Evolutionary conservation across 495 filamentous ascomycete genomes (phyloP).

Genomic region (Xylaria sp.): DNA sequence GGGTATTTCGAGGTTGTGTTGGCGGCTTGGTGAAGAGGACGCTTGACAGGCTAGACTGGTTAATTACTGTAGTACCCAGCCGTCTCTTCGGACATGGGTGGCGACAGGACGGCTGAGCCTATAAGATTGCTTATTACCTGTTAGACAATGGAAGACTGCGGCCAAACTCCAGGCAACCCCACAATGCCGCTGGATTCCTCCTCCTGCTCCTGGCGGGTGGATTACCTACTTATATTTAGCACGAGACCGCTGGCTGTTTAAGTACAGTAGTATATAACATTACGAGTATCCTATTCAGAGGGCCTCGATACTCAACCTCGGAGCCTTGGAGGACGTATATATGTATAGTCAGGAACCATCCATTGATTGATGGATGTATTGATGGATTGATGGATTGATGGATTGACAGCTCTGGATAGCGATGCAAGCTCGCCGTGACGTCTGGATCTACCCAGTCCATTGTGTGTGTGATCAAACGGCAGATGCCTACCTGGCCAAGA

Average conservation of each 20-base stretch:
- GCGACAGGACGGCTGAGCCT: conserved; percentile 39
- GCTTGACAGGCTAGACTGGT: conserved; percentile 37
- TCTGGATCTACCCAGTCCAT: not conserved
- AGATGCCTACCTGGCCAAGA: conserved; percentile 15
- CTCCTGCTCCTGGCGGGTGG: conserved; percentile 14
- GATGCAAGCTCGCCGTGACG: not conserved
- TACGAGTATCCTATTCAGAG: not conserved
- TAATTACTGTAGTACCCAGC: conserved; percentile 26
- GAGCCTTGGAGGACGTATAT: not conserved
- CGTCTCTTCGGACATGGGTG: conserved; percentile 18
- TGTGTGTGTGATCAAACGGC: conserved; percentile 16
- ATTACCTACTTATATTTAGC: not conserved
- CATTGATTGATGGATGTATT: too few species aligned
- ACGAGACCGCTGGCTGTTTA: too few species aligned
- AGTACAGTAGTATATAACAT: too few species aligned
- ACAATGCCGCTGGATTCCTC: conserved; percentile 31
- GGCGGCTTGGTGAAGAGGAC: conserved; percentile 16
- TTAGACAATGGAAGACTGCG: conserved; percentile 42
- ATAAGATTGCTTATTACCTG: conserved; percentile 35
- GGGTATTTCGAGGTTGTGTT: conserved; percentile 34
- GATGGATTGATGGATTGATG: not conserved
- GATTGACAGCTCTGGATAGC: not conserved
- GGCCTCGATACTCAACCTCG: not conserved
- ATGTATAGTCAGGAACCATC: not conserved
- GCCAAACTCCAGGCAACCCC: conserved; percentile 44